phyloP scores from a whole-genome alignment of 495 filamentous ascomycete species.

The Evernia prunastri region DNA sequence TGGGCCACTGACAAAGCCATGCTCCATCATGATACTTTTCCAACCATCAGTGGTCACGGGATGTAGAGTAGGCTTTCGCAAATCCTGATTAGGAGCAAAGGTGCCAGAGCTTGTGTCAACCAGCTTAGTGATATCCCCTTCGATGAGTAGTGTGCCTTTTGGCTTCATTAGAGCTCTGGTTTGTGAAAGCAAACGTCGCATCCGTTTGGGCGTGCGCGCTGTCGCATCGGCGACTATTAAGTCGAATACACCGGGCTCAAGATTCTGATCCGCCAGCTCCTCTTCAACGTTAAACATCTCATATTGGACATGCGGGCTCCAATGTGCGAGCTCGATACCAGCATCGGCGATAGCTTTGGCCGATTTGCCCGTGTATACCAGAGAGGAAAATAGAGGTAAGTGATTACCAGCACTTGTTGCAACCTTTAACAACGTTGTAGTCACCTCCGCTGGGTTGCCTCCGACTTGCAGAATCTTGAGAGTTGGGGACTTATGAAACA shows the following conservation, averaged over 20 bases:
- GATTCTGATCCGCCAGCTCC: neutral
- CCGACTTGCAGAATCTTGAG: neutral
- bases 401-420: neutral
- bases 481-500: neutral
- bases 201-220: neutral
- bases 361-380: neutral
- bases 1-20: neutral
- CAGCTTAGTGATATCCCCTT: neutral
- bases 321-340: neutral
- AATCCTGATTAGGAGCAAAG: neutral
- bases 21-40: neutral
- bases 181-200: neutral
- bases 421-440: neutral
- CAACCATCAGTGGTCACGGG: neutral
- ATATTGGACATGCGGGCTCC: neutral
- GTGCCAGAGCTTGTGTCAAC: neutral
- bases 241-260: neutral
- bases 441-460: neutral
- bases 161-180: neutral
- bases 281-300: neutral
- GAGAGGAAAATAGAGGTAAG: neutral
- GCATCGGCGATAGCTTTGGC: conserved; percentile 1
- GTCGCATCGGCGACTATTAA: neutral
- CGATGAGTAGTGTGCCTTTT: neutral
- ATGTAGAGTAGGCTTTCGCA: neutral